Percentiles rank a stretch among this genome's conserved stretches.
Evolutionary conservation across 2,329 filamentous ascomycete genomes (phyloP).

Genomic region (Aureobasidium sp.): DNA sequence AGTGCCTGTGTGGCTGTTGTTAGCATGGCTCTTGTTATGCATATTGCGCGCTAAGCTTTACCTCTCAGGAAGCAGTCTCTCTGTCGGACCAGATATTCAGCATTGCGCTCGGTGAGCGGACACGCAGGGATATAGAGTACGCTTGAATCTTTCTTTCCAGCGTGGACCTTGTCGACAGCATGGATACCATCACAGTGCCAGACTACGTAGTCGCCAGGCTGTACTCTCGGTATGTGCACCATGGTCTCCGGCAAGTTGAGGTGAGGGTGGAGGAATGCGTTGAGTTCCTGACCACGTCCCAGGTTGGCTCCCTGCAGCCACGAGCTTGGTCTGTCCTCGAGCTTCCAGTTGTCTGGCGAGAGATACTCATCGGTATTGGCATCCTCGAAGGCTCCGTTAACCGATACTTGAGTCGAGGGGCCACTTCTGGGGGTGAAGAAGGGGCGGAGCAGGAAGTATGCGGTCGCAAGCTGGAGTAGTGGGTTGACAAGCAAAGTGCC

Average conservation of each 20-base stretch:
- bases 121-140: slow-evolving; percentile 67
- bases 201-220: slow-evolving; percentile 65
- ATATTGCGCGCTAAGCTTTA: neutral
- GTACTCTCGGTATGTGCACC: slow-evolving; percentile 60
- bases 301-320: slow-evolving; percentile 62
- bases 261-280: slow-evolving; percentile 56
- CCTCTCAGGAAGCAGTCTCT: slow-evolving; percentile 57
- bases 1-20: slow-evolving; percentile 14
- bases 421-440: slow-evolving; percentile 58
- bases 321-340: slow-evolving; percentile 45
- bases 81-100: slow-evolving; percentile 59
- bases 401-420: slow-evolving; percentile 25
- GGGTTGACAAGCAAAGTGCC: slow-evolving; percentile 80
- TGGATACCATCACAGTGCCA: slow-evolving; percentile 67
- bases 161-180: slow-evolving; percentile 64
- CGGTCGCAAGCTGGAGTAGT: slow-evolving; percentile 62
- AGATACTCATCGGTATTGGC: slow-evolving; percentile 39
- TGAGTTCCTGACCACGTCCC: slow-evolving; percentile 62
- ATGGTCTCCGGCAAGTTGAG: slow-evolving; percentile 58
- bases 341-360: slow-evolving; percentile 51
- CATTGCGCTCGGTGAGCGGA: slow-evolving; percentile 64
- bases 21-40: neutral
- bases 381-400: slow-evolving; percentile 24
- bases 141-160: slow-evolving; percentile 33
- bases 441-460: slow-evolving; percentile 72